Conservation (phyloP, 208 protist species). For the Wallacemonas collosoma region DNA sequence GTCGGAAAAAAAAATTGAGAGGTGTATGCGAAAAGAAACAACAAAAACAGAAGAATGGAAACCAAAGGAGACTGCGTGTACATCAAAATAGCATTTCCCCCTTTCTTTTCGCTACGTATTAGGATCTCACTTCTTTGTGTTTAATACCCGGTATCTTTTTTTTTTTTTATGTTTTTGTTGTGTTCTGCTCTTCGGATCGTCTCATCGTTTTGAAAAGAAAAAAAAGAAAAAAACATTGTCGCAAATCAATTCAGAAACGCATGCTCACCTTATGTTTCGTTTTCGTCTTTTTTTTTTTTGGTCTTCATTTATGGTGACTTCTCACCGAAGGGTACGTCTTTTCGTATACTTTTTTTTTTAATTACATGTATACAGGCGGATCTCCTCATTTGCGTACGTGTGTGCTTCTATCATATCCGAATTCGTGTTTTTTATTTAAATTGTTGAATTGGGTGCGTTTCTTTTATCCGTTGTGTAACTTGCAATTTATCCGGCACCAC, state of each 20-base stretch:
- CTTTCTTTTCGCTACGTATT: too few relatives aligned
- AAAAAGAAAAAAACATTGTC: background rate
- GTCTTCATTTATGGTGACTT: background rate
- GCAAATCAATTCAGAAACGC: background rate
- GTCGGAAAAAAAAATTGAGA: background rate
- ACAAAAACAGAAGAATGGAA: background rate
- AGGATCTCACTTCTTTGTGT: too few relatives aligned
- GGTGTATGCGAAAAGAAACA: background rate
- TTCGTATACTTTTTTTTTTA: background rate
- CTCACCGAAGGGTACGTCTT: background rate
- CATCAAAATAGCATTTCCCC: too few relatives aligned
- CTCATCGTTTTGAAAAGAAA: background rate
- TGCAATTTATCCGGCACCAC: background rate
- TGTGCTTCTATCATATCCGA: too few relatives aligned
- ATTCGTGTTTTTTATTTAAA: too few relatives aligned
- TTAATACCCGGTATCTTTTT: too few relatives aligned
- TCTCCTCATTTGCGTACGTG: too few relatives aligned
- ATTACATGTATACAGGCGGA: too few relatives aligned
- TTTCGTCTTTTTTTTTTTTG: conserved; percentile 15
- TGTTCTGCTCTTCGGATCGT: too few relatives aligned
- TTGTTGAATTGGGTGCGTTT: too few relatives aligned
- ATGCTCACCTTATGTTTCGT: conserved; percentile 8
- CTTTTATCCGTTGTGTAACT: background rate
- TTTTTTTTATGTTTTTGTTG: too few relatives aligned
- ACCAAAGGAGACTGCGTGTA: background rate